These are phyloP conservation scores for Plasmodium gaboni DNA, from an alignment of 169 alveolate genomes.

Conservation along the genomic window DNA sequence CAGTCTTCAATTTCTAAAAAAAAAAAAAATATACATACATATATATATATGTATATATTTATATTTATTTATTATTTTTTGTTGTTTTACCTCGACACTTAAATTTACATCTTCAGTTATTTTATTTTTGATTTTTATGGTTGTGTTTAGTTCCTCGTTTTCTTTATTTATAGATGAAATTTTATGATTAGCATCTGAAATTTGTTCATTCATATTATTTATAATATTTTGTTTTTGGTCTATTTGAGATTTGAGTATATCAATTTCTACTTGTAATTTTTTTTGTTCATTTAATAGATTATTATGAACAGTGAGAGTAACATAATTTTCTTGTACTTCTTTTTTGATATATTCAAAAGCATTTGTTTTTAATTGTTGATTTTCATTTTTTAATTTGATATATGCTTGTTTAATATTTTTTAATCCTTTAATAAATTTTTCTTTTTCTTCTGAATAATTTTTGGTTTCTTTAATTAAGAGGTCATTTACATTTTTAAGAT, in stretches of 20 bases:
- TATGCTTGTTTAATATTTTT: constrained; percentile 60
- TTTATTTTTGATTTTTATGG: constrained; percentile 42
- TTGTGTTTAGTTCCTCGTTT: constrained; percentile 60
- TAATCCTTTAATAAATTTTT: constrained; percentile 68
- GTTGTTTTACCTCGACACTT: constrained; percentile 40
- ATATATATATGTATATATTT: not conserved
- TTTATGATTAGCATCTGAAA: constrained; percentile 5
- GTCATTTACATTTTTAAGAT: constrained; percentile 65
- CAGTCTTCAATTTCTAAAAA: constrained; percentile 43
- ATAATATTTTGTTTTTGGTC: constrained; percentile 25
- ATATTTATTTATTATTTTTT: not conserved
- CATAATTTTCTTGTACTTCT: constrained; percentile 63
- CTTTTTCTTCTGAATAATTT: constrained; percentile 36
- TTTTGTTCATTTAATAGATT: constrained; percentile 40
- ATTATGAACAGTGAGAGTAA: constrained; percentile 40
- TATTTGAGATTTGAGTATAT: constrained; percentile 27
- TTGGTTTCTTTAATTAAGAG: constrained; percentile 49
- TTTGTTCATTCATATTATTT: constrained; percentile 17
- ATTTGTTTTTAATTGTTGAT: constrained; percentile 41
- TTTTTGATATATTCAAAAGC: constrained; percentile 49
- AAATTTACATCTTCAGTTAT: constrained; percentile 50
- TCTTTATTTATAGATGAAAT: constrained; percentile 11
- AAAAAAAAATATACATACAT: not conserved
- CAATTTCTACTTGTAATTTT: constrained; percentile 20
- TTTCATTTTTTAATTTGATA: constrained; percentile 50